These are phyloP conservation scores for Claviceps cyperi DNA, from an alignment of 2,329 filamentous ascomycete species.

Conservation along the genomic window DNA sequence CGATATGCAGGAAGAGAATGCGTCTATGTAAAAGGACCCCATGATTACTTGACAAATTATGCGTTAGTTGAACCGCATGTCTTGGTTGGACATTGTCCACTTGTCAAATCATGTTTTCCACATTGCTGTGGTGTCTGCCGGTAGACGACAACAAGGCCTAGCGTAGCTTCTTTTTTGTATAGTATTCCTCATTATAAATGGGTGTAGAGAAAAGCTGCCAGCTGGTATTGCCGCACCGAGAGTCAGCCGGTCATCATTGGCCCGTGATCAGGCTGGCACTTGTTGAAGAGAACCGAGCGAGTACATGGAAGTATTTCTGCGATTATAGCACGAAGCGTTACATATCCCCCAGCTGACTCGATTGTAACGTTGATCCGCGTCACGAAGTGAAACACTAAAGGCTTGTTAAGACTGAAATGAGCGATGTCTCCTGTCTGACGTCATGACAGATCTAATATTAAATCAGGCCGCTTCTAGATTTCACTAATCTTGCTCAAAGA, in stretches of 20 bases:
- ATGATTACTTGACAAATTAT: conserved; percentile 33
- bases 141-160: neutral
- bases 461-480: neutral
- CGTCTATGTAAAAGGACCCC: conserved; percentile 20
- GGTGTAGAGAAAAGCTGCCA: neutral
- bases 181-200: neutral
- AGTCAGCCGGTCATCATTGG: neutral
- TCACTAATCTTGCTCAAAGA: neutral
- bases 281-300: neutral
- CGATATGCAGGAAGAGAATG: conserved; percentile 16
- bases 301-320: neutral
- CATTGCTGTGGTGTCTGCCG: neutral
- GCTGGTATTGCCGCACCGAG: neutral
- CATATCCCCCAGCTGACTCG: too few relatives aligned
- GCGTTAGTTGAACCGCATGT: neutral
- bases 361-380: too few relatives aligned
- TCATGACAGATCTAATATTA: neutral
- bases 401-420: too few relatives aligned
- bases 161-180: neutral
- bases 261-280: neutral
- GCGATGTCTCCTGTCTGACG: neutral
- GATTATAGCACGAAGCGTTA: too few relatives aligned
- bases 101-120: neutral
- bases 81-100: neutral
- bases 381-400: too few relatives aligned